These are phyloP conservation scores for Solanum ossicruentum DNA, from an alignment of 257 asterid genomes.

Conservation along the genomic window DNA sequence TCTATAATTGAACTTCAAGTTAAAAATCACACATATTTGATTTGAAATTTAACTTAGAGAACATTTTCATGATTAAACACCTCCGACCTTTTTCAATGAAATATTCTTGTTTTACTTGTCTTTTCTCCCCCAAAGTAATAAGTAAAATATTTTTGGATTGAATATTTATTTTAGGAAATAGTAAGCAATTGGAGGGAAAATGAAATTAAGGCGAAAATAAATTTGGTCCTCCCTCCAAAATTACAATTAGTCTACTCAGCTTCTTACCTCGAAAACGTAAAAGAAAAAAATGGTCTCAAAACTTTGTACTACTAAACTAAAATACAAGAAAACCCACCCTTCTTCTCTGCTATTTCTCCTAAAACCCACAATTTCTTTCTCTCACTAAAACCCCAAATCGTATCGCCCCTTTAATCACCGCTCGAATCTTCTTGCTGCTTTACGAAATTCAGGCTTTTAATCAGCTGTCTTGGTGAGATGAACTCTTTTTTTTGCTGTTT, in stretches of 20 bases:
- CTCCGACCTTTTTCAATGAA: too few relatives aligned
- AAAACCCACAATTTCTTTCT: not conserved
- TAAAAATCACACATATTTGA: too few relatives aligned
- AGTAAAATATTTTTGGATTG: not conserved
- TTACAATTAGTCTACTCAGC: not conserved
- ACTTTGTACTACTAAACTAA: not conserved
- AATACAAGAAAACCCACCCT: not conserved
- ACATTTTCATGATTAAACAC: too few relatives aligned
- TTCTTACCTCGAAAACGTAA: not conserved
- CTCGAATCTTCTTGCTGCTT: not conserved
- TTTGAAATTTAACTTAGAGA: too few relatives aligned
- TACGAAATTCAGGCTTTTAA: not conserved
- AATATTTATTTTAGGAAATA: not conserved
- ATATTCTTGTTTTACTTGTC: not conserved
- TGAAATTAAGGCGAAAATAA: not conserved
- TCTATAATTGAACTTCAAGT: too few relatives aligned
- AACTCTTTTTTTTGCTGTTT: not conserved
- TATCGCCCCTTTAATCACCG: not conserved
- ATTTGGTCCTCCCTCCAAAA: not conserved
- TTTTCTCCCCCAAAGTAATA: not conserved
- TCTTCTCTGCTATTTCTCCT: not conserved
- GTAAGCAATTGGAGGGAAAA: not conserved
- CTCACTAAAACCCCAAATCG: slow-evolving; percentile 10
- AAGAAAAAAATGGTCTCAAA: not conserved
- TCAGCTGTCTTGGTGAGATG: not conserved